Percentiles rank a stretch among this genome's conserved stretches.
Conservation (phyloP, 768 basidiomycete genomes). For the Agaricus subrufescens region DNA sequence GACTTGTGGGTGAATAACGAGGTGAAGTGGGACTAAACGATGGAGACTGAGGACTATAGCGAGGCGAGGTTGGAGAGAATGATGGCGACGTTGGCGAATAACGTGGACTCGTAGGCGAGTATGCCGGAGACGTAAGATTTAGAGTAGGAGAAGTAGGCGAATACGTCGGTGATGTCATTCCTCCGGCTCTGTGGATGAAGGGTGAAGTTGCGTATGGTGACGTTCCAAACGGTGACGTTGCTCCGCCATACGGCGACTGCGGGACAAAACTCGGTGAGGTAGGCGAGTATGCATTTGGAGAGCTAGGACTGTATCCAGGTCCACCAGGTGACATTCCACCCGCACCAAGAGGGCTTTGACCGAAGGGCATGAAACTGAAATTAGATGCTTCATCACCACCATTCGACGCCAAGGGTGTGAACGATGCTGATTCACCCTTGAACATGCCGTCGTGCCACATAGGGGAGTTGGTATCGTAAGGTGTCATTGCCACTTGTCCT, state of each 20-base stretch:
- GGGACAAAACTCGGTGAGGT: conserved; percentile 85
- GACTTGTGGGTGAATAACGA: conserved; percentile 84
- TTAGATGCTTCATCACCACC: conserved; percentile 78
- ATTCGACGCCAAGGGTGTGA: conserved; percentile 91
- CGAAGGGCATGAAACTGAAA: conserved; percentile 70
- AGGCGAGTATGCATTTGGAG: conserved; percentile 84
- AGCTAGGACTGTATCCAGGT: conserved; percentile 87
- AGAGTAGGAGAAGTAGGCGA: conserved; percentile 85
- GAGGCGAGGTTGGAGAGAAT: conserved; percentile 82
- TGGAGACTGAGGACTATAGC: conserved; percentile 86
- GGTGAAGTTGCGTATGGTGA: conserved; percentile 85
- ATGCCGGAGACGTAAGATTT: conserved; percentile 77
- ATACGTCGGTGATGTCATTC: conserved; percentile 75
- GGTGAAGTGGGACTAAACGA: conserved; percentile 90
- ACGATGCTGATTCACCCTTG: conserved; percentile 83
- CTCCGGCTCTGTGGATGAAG: conserved; percentile 62
- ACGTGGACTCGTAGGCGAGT: conserved; percentile 82
- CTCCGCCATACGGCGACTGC: conserved; percentile 78
- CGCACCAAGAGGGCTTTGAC: conserved; percentile 81
- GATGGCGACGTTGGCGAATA: conserved; percentile 83
- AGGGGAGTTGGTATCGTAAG: conserved; percentile 90
- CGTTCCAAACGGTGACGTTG: conserved; percentile 77
- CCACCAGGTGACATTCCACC: conserved; percentile 88
- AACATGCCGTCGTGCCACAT: conserved; percentile 74
- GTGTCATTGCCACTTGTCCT: conserved; percentile 91